Evolutionary conservation across 345 rosid species (phyloP), one percentile per base, ranked within the genome.

Genomic region (Linum usitatissimum): DNA sequence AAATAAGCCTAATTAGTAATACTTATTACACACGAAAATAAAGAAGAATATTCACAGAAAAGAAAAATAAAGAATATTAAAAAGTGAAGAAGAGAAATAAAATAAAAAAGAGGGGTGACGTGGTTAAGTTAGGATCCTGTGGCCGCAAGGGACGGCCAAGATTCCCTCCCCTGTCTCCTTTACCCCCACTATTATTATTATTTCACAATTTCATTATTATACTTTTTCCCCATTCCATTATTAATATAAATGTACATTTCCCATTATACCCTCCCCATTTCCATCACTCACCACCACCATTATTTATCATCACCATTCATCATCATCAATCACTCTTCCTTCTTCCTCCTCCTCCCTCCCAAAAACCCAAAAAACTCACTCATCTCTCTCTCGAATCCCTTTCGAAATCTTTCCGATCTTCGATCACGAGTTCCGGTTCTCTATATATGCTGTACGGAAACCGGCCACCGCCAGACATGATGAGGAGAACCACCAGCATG

Each of bases 401-500:
- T 42, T 28, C 62, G 23, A 7, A 18, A 23, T 18, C 59, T 42
- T 63, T 31, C 9, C 18, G 38, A 57, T 4, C n/a, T 30, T 4
- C 38, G 38, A 1, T 34, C 38, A 34, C 3, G 3, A 34, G 8
- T 4, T 34, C 8, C 38, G 6, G 38, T 34, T 1, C 0, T 34
- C 3, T 19, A 55, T 10, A 20, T 3, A 84, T 89, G 96, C 75
- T 80, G 31, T 78, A 80, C 0, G 94, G 90, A 23, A 89, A 86
- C 72, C 81, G 86, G 21, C 81, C 83, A 63, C 80, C 87, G n/a
- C 79, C 77, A 57, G 69, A 45, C 17, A 45, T 45, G 38, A 83
- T 89, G 51, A 79, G 71, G 74, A 79, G 94, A 66, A 86, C 96
- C 10, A 75, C 90, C 18, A 89, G 96, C 81, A 78, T 84, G 94